Evolutionary conservation across 176 grass and related monocot species (phyloP), one percentile per base, ranked within the genome.

Genomic region (Aegilops umbellulata): DNA sequence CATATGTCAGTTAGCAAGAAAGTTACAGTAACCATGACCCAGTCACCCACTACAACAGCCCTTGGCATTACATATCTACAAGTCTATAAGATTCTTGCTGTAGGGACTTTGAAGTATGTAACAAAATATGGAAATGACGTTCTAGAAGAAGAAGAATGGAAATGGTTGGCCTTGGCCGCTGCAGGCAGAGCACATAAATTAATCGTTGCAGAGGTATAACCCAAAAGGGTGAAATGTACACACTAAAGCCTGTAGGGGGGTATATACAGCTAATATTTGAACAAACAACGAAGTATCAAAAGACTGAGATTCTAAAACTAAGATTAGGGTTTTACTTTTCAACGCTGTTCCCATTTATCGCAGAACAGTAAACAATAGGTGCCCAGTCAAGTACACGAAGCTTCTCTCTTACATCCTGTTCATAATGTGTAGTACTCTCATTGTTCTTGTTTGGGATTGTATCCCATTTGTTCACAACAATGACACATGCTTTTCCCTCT

Each of bases 401-500:
- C 88, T 98, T 95, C 72, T 92, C 90, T 86, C 96, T 93, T 67
- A 98, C 93, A 90, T 98, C 96, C 80, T 94, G 86, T 69, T 98
- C 96, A 89, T 98, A 98, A 70, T 92, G 83, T 79, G 85, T 89
- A 15, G 91, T 93, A 22, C 91, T 98, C 64, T 98, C 82, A 76
- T 98, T 86, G 78, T 94, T 98, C 90, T 98, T 98, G 58, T 98
- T 98, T 87, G 96, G 96, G 53, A 98, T 98, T 25, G 96, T 98
- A 67, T 98, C 96, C 96, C 96, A 98, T 89, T 98, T 98, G 78
- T 98, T 98, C 39, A 98, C 93, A 83, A 98, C 96, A 86, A 98
- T 84, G 20, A 98, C 86, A 62, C 96, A 98, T 29, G 90, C 96
- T 84, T 98, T 98, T 89, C 93, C 96, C 91, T 95, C 93, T 83